Conservation (phyloP, 192 early-diverging fungal genomes). For the Podila verticillata region DNA sequence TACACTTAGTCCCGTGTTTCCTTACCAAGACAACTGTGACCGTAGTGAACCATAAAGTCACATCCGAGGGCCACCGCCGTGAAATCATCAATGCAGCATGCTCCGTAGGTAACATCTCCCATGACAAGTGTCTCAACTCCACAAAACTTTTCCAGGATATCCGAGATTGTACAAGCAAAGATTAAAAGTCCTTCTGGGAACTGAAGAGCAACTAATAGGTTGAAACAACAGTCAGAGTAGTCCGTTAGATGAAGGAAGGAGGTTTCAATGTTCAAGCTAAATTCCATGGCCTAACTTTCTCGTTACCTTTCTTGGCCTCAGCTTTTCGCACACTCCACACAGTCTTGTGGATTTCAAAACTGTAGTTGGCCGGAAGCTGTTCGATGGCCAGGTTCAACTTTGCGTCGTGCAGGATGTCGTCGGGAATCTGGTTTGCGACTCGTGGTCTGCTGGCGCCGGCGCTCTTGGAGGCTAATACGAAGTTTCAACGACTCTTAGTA, state of each 20-base stretch:
- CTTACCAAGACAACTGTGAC: conserved; percentile 91
- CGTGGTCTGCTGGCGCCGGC: conserved; percentile 25
- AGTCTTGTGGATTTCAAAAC: conserved; percentile 99
- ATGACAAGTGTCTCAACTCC: conserved; percentile 93
- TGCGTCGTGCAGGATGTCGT: conserved; percentile 83
- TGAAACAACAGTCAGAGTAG: conserved; percentile 2
- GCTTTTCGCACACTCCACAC: conserved; percentile 87
- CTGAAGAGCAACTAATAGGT: conserved; percentile 83
- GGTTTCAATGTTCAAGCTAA: not conserved
- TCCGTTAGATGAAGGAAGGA: not conserved
- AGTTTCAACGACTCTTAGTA: not conserved
- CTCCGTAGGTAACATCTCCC: conserved; percentile 99
- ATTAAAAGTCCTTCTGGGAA: conserved; percentile 97
- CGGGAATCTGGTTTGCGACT: conserved; percentile 83
- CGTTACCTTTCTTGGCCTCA: conserved; percentile 74
- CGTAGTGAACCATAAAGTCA: conserved; percentile 98
- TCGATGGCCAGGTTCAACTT: conserved; percentile 87
- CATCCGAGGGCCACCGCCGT: conserved; percentile 92
- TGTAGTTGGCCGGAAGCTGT: conserved; percentile 94
- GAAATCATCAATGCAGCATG: conserved; percentile 98
- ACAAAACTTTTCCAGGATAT: conserved; percentile 91
- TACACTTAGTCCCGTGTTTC: too few relatives aligned
- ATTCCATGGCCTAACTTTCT: not conserved
- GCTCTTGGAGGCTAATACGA: conserved; percentile 29
- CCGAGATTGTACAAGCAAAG: conserved; percentile 91